Base-by-base conservation (phyloP, 208 protist species). In the Wallacemonas sp. region DNA sequence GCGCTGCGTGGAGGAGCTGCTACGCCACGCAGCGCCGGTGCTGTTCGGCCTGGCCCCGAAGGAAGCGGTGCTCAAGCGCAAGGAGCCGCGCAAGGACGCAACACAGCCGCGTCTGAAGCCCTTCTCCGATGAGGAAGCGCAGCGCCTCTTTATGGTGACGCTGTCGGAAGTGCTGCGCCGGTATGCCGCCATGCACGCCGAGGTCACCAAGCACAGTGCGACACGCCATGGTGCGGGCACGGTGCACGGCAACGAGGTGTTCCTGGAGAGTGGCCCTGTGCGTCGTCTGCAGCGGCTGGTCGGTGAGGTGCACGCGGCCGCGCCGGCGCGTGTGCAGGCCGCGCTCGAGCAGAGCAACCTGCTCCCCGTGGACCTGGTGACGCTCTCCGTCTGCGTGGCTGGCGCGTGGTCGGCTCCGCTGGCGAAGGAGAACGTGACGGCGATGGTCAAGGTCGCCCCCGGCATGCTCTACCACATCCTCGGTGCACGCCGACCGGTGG, bases 1-100 rank as follows among this genome's bases (percentile, higher is more conserved):
- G 26, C 78, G 81, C 11, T 93, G 86, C 50, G 77, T 76, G 16
- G 79, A 85, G 67, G 81, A 84, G 45, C 48, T 96, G 1, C 64
- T 96, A 16, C 71, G 73, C 32, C 61, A 80, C 22, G 74, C 84
- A 5, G 79, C 77, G 1, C 79, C 85, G 10, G 67, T 72, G 16
- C n/a, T 93, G 16, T 84, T 95, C 50, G 61, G 49, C 39, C 0
- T 61, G 61, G 20, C 32, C 45, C 50, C 72, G 50, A 61, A 70
- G 55, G 39, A 76, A 57, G 67, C 26, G 23, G 20, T 44, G 11
- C n/a, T 46, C 25, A 31, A 32, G 55, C 42, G 38, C 45, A 69
- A 32, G 38, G 48, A 54, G 31, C 61, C 64, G 22, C 77, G 70
- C 62, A 79, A 73, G 36, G 68, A 67, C 22, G 81, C 39, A 41